A percentile compares a stretch with the other conserved stretches of the same genome.
phyloP scores from a whole-genome alignment of 2,329 filamentous ascomycete species.

The Exophiala spinifera region DNA sequence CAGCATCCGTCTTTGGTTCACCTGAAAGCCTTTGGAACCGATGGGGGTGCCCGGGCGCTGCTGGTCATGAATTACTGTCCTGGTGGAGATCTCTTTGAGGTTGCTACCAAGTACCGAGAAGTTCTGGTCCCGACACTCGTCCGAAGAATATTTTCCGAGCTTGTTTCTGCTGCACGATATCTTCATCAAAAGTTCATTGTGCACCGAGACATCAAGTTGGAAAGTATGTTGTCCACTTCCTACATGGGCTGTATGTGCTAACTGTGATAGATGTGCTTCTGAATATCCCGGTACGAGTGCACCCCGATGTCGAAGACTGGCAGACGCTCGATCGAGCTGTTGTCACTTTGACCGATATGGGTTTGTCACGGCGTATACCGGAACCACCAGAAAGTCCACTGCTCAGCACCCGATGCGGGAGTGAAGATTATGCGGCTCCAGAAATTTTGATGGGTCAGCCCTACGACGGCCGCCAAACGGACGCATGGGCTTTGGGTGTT shows the following conservation, averaged over 20 bases:
- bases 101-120: conserved; percentile 70
- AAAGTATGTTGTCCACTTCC: conserved; percentile 63
- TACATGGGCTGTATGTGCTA: conserved; percentile 16
- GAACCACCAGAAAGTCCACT: conserved; percentile 72
- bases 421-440: conserved; percentile 93
- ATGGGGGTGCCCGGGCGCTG: conserved; percentile 73
- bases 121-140: conserved; percentile 67
- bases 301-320: conserved; percentile 68
- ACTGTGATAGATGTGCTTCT: conserved; percentile 73
- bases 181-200: conserved; percentile 83
- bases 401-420: conserved; percentile 89
- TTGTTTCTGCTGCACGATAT: conserved; percentile 81
- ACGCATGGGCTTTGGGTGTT: conserved; percentile 94
- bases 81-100: conserved; percentile 90
- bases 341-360: conserved; percentile 85
- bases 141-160: conserved; percentile 82
- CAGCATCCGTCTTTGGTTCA: conserved; percentile 87
- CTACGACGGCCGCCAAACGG: conserved; percentile 87
- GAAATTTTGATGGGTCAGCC: conserved; percentile 94
- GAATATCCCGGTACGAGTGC: conserved; percentile 68
- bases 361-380: conserved; percentile 79
- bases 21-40: conserved; percentile 86
- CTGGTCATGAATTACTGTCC: conserved; percentile 88
- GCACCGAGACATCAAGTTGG: conserved; percentile 95
- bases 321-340: conserved; percentile 74